phyloP scores from a whole-genome alignment of 805 yeast genomes.

The Schwanniomyces polymorphus region DNA sequence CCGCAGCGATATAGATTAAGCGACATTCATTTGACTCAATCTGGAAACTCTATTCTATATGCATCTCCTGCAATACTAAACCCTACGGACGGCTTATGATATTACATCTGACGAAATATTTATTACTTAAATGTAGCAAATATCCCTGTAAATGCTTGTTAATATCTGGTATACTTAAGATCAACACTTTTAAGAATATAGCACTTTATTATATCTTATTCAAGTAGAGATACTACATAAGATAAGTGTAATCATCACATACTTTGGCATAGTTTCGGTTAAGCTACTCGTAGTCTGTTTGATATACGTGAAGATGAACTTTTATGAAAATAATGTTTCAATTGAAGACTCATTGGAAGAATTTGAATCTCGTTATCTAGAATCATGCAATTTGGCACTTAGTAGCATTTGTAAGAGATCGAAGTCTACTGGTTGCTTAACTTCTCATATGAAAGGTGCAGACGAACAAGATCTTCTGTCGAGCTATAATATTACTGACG shows the following conservation, averaged over 20 bases:
- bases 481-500: not conserved
- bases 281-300: not conserved
- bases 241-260: not conserved
- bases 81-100: not conserved
- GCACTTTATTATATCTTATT: not conserved
- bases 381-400: constrained; percentile 17
- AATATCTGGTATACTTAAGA: not conserved
- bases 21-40: not conserved
- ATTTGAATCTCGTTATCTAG: constrained; percentile 20
- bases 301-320: not conserved
- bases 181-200: not conserved
- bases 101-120: not conserved
- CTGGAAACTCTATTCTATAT: not conserved
- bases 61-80: not conserved
- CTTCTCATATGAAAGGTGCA: not conserved
- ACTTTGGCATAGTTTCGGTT: not conserved
- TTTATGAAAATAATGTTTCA: not conserved
- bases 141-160: not conserved
- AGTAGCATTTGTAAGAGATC: not conserved
- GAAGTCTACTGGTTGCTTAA: not conserved
- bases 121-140: not conserved
- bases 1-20: not conserved
- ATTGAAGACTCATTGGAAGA: constrained; percentile 23
- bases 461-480: not conserved
- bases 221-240: not conserved